Conservation (phyloP, 2,329 filamentous ascomycete genomes). For the Verticillium albo-atrum region DNA sequence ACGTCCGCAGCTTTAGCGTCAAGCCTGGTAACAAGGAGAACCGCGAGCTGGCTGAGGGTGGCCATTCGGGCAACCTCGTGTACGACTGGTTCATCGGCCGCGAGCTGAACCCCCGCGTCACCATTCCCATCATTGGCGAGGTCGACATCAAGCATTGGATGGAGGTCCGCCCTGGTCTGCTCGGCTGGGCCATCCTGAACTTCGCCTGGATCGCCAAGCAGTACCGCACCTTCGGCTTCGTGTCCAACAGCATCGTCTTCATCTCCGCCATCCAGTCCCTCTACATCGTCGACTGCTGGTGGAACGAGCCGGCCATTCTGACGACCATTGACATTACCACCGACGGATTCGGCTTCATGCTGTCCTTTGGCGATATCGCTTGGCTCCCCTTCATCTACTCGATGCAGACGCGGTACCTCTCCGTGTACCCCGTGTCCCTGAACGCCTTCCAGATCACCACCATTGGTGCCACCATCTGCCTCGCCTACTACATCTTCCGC, state of each 20-base stretch:
- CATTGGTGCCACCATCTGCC: slow-evolving; percentile 61
- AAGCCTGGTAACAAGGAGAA: slow-evolving; percentile 66
- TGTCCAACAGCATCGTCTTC: slow-evolving; percentile 82
- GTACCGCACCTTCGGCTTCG: slow-evolving; percentile 75
- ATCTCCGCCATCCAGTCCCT: slow-evolving; percentile 72
- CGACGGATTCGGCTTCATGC: slow-evolving; percentile 94
- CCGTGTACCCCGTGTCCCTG: slow-evolving; percentile 75
- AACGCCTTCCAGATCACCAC: slow-evolving; percentile 60
- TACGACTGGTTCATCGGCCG: slow-evolving; percentile 96
- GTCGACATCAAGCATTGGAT: slow-evolving; percentile 88
- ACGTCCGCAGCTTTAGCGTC: slow-evolving; percentile 76
- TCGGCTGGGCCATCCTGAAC: slow-evolving; percentile 85
- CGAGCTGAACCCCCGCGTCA: slow-evolving; percentile 85
- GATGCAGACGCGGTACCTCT: slow-evolving; percentile 78
- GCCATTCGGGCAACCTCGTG: slow-evolving; percentile 75
- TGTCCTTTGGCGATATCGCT: slow-evolving; percentile 84
- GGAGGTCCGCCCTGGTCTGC: slow-evolving; percentile 86
- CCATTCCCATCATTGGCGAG: slow-evolving; percentile 73
- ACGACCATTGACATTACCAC: slow-evolving; percentile 93
- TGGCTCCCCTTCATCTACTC: slow-evolving; percentile 93
- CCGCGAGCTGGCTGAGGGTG: slow-evolving; percentile 78
- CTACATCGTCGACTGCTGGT: slow-evolving; percentile 80
- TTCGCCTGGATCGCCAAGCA: slow-evolving; percentile 82
- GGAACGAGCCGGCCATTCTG: slow-evolving; percentile 82
- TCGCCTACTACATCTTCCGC: slow-evolving; percentile 90